Base-by-base conservation (phyloP, 352 stramenopile species). In the Sclerospora graminicola region DNA sequence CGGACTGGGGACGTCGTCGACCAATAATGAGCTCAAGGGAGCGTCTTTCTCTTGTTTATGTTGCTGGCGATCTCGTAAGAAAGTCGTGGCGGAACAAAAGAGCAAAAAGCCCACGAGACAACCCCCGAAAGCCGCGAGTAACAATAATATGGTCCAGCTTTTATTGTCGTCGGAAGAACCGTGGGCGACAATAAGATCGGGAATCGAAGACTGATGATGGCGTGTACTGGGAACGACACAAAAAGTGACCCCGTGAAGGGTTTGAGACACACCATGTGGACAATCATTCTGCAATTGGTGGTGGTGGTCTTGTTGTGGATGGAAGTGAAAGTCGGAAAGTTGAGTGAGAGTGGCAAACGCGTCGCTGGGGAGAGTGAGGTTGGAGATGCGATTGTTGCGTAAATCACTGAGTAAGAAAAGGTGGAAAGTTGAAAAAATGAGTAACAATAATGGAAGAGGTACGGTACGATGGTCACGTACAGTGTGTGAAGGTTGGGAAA, bases 401-500 rank as follows among this genome's bases (percentile, higher is more conserved):
- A 79, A 30, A 39, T 79, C 66, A 13, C 66, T 78, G 35, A 4
- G 29, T 44, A 29, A 30, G 26, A n/a, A 11, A 41, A 41, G 2
- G 26, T 1, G 26, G 9, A 11, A 18, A 37, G 20, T 24, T 45
- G 7, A 51, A 21, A 32, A 18, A n/a, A 26, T n/a, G n/a, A n/a
- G n/a, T n/a, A n/a, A 21, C 10, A 19, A 0, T 1, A 19, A 30
- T 34, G 39, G 4, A 32, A 26, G 15, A 26, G 7, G 8, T 37
- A 28, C 9, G 15, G 15, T 15, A 3, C 1, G 14, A 7, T 18
- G 1, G 13, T 4, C 11, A 73, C 63, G 27, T 66, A 79, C 63
- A 79, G 52, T 8, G 57, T 69, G 32, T 57, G 44, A 24, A 79
- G 41, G 8, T 73, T 65, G 6, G 50, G 48, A 15, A 79, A 60